Evolutionary conservation across 345 rosid species (phyloP), one percentile per base, ranked within the genome.

Genomic region (Eucalyptus pauciflora): DNA sequence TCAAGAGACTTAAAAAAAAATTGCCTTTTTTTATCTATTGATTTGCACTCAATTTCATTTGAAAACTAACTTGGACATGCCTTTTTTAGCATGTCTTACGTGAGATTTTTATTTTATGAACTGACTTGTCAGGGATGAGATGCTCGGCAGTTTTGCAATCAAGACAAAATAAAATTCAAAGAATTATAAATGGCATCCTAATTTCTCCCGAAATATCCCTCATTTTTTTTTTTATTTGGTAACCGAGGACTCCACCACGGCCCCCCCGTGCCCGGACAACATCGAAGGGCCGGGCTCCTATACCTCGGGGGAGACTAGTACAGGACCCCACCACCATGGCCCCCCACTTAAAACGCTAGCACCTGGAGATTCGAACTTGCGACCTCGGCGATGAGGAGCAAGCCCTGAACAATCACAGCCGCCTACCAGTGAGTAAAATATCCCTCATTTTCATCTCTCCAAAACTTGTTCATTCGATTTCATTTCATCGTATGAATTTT

Each of bases 101-200:
- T n/a, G 76, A 29, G 0, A 29, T 27, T 62, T 60, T 60, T 60
- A 1, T 60, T 60, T 27, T 27, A 29, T 5, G 15, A 60, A 60
- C 16, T 27, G 15, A 27, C 1, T 12, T 27, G 31, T 3, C 2
- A 7, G 0, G 76, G 37, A 64, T 64, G 33, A 64, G 37, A n/a
- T n/a, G 76, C 37, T 15, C 10, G 10, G 0, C 5, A 64, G 0
- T 64, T 64, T 64, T 14, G 37, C 37, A 0, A n/a, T 64, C 33
- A 64, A 64, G 20, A 64, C 5, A 29, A 64, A 64, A 64, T 29
- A 64, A 64, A 13, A 64, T n/a, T 64, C 71, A 29, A 64, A 14
- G 18, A n/a, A 64, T 14, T 0, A 64, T n/a, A 15, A 8, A 64
- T 64, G 76, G 41, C 41, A n/a, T 7, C 17, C 17, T 64, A 64